A percentile compares a stretch with the other conserved stretches of the same genome.
These are phyloP conservation scores for Phytophthora agathidicida DNA, from an alignment of 352 stramenopile genomes.

Conservation along the genomic window DNA sequence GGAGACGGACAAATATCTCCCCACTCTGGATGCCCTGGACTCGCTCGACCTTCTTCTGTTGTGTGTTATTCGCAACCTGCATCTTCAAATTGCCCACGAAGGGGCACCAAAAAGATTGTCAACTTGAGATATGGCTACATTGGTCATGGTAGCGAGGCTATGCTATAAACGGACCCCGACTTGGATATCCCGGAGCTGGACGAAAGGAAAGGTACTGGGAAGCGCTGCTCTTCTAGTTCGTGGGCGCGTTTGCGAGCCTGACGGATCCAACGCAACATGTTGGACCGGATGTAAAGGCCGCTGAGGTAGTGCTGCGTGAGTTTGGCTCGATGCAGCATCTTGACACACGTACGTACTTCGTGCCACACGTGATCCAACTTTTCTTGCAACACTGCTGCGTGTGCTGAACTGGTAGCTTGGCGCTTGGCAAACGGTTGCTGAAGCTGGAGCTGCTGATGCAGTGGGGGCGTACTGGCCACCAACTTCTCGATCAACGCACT, in stretches of 20 bases:
- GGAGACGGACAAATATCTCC: constrained; percentile 53
- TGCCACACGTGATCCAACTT: constrained; percentile 51
- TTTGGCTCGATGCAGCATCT: constrained; percentile 68
- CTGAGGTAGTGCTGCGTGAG: constrained; percentile 78
- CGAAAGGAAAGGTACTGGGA: constrained; percentile 2
- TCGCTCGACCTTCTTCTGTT: constrained; percentile 7
- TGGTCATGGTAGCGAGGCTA: constrained; percentile 6
- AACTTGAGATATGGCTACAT: constrained; percentile 16
- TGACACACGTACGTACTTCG: constrained; percentile 65
- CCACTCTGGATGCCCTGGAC: constrained; percentile 41
- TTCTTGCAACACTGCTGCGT: constrained; percentile 25
- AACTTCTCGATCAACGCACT: constrained; percentile 63
- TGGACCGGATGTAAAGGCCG: constrained; percentile 63
- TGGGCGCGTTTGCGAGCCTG: constrained; percentile 48
- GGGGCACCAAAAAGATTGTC: constrained; percentile 23
- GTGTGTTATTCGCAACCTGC: not conserved
- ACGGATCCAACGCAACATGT: constrained; percentile 63
- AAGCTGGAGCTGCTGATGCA: constrained; percentile 18
- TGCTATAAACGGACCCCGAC: constrained; percentile 14
- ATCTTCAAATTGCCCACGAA: constrained; percentile 5
- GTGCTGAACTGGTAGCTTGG: constrained; percentile 19
- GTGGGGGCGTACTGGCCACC: constrained; percentile 26
- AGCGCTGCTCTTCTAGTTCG: constrained; percentile 30
- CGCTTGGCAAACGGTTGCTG: constrained; percentile 24
- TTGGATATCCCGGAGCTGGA: constrained; percentile 15